Conservation (phyloP, 345 rosid species). For the Reutealis trisperma region DNA sequence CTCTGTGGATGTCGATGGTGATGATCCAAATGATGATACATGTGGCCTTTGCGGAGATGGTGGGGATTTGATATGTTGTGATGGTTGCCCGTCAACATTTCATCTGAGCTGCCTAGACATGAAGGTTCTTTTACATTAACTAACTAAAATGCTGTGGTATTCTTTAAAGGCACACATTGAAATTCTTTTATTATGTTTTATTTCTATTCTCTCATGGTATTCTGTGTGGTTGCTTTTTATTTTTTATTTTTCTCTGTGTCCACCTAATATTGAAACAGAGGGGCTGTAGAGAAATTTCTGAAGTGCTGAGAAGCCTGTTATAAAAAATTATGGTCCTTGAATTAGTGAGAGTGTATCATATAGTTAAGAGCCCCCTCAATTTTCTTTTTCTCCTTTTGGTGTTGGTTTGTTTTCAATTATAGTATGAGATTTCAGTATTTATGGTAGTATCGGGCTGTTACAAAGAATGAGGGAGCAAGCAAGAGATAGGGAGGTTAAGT, state of each 20-base stretch:
- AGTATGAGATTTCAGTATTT: too few relatives aligned
- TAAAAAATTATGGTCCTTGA: background rate
- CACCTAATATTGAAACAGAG: background rate
- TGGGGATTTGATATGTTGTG: constrained; percentile 41
- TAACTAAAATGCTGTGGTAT: background rate
- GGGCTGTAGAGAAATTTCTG: background rate
- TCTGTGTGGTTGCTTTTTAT: background rate
- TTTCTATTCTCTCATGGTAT: background rate
- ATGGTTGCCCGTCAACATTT: constrained; percentile 39
- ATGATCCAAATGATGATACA: constrained; percentile 39
- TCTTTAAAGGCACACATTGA: background rate
- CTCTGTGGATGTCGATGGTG: constrained; percentile 26
- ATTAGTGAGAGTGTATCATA: too few relatives aligned
- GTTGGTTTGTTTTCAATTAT: background rate
- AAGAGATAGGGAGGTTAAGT: background rate
- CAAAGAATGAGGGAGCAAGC: background rate
- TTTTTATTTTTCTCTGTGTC: background rate
- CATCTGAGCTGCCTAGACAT: constrained; percentile 37
- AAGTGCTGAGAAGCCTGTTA: background rate
- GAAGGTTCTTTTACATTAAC: constrained; percentile 11
- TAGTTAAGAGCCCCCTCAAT: background rate
- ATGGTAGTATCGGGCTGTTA: background rate
- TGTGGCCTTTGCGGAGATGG: constrained; percentile 41
- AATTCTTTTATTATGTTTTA: background rate
- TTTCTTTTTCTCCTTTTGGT: background rate